Evolutionary conservation across 768 basidiomycete genomes (phyloP).

Genomic region (Mycena olivaceomarginata): DNA sequence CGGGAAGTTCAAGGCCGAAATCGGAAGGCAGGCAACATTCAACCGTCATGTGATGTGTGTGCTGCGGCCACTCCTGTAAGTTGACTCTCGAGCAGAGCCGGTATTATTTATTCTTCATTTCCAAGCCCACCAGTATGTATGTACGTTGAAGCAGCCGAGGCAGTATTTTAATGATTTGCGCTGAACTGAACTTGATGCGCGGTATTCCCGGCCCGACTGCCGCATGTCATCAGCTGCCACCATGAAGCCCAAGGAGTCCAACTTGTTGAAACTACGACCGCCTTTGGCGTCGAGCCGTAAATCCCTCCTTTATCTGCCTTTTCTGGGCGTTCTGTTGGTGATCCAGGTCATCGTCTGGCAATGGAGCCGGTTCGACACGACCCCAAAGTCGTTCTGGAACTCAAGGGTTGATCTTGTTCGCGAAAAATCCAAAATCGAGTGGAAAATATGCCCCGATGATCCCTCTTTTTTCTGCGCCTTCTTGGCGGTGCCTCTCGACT

Average conservation of each 20-base stretch:
- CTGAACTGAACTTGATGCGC: neutral
- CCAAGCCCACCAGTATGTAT: too few species aligned
- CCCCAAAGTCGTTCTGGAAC: neutral
- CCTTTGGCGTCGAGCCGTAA: neutral
- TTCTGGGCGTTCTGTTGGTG: neutral
- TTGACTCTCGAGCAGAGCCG: too few species aligned
- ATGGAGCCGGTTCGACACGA: neutral
- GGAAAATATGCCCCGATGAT: slow-evolving; percentile 1
- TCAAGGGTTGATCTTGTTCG: neutral
- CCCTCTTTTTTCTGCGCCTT: slow-evolving; percentile 30
- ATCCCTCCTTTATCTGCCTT: neutral
- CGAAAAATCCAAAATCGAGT: slow-evolving; percentile 8
- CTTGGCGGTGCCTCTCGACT: slow-evolving; percentile 34
- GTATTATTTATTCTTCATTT: too few species aligned
- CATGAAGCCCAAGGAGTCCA: neutral
- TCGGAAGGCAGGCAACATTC: too few species aligned
- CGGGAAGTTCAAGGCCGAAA: too few species aligned
- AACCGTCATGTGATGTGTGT: too few species aligned
- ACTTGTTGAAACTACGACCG: neutral
- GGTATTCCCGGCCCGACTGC: too few species aligned
- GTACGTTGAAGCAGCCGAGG: too few species aligned
- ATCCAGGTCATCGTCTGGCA: neutral
- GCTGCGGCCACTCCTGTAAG: too few species aligned
- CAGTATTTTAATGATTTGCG: neutral
- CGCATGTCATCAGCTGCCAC: neutral